Base-by-base conservation (phyloP, 306 rosid species). In the Prunus salicina region DNA sequence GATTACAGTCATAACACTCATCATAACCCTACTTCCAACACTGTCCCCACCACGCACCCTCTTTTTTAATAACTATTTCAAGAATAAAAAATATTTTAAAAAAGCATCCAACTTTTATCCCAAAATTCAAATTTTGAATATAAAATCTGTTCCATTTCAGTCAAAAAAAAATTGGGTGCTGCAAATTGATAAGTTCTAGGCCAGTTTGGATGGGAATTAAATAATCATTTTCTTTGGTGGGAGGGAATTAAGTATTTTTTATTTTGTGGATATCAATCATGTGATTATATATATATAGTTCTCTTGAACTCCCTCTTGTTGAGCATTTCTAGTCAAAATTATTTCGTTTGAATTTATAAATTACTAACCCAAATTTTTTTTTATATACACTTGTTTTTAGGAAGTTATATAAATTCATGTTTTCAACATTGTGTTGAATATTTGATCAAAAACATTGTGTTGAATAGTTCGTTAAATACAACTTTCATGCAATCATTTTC, bases 111-210 rank as follows among this genome's bases (percentile, higher is more conserved):
- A 25, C 56, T 57, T 55, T 72, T 72, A 38, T 51, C 20, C 66
- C 20, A 72, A 20, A 14, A 38, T 71, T 72, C 53, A 55, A 72
- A 32, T 38, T 72, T 58, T 43, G 45, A 57, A 73, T 73, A 73
- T 20, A 57, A 56, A 55, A 34, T 24, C n/a, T 51, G 19, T 51
- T 14, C 8, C 7, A 16, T 12, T 67, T 67, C 20, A 14, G 72
- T 67, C 72, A 68, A 47, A 47, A 24, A 24, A 24, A 47, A 62
- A 55, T 72, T 12, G 11, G 34, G 76, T 22, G 76, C 34, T 5
- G 61, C 2, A 53, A 14, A 32, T 22, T 20, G 38, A 38, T 34
- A 55, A 34, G 34, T 55, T 72, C 38, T 20, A 72, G 52, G 25
- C 76, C 50, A 55, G 15, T 56, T 72, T 72, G 13, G 56, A 20